phyloP scores from a whole-genome alignment of 257 asterid genomes.

The Cruciata laevipes region DNA sequence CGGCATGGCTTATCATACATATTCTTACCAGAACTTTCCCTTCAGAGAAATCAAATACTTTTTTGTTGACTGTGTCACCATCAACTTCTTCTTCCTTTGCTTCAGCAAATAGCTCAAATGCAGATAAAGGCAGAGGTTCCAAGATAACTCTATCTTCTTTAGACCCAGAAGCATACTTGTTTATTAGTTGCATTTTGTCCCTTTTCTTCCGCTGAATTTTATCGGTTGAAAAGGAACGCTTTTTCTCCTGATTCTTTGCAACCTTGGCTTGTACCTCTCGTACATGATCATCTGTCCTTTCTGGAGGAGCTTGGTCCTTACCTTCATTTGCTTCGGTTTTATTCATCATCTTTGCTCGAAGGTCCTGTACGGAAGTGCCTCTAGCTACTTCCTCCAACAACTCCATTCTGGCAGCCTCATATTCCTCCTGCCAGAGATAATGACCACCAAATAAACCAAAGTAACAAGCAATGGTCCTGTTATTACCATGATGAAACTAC shows the following conservation, averaged over 20 bases:
- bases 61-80: constrained; percentile 46
- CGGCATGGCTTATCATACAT: not conserved
- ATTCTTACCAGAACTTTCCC: constrained; percentile 71
- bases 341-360: constrained; percentile 58
- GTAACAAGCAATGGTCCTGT: not conserved
- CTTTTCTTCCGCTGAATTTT: constrained; percentile 87
- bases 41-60: constrained; percentile 47
- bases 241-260: constrained; percentile 38
- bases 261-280: constrained; percentile 66
- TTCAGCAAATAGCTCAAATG: constrained; percentile 40
- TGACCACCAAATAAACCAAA: not conserved
- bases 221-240: constrained; percentile 25
- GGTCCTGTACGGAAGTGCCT: constrained; percentile 64
- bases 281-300: constrained; percentile 62
- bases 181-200: constrained; percentile 53
- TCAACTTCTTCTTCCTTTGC: constrained; percentile 53
- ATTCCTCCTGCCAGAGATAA: constrained; percentile 52
- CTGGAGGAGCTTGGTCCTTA: constrained; percentile 37
- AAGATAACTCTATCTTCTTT: constrained; percentile 32
- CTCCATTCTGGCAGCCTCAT: constrained; percentile 91
- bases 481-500: not conserved
- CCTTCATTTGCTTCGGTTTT: constrained; percentile 36
- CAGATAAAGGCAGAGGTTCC: constrained; percentile 49
- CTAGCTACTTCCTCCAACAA: constrained; percentile 70
- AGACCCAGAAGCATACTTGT: constrained; percentile 40